Conservation (phyloP, 1,284 basidiomycete species). For the Malassezia dermatis region DNA sequence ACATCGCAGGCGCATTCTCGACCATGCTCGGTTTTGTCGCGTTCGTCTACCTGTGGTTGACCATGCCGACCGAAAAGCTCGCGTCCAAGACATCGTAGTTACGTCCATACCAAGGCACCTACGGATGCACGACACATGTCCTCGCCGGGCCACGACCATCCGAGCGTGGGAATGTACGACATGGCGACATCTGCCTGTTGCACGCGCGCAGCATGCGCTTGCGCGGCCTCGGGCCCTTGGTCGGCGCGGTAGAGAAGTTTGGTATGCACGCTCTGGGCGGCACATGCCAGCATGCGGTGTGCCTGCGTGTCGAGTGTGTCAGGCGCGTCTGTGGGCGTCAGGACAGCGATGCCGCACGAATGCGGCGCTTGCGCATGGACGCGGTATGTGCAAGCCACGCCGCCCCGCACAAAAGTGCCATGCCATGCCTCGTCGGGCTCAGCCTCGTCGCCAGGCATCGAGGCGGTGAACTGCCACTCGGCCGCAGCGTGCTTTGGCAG, state of each 20-base stretch:
- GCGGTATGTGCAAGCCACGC: constrained; percentile 4
- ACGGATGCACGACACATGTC: not conserved
- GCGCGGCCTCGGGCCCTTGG: not conserved
- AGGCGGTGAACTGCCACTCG: constrained; percentile 44
- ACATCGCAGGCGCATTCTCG: constrained; percentile 78
- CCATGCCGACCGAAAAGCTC: constrained; percentile 6
- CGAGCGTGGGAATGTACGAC: not conserved
- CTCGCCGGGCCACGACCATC: not conserved
- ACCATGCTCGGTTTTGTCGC: constrained; percentile 71
- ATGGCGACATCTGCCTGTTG: not conserved
- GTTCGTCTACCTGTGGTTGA: constrained; percentile 72
- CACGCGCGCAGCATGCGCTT: not conserved
- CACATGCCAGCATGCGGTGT: not conserved
- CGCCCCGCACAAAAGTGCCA: not conserved
- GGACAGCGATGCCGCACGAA: not conserved
- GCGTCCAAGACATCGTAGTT: constrained; percentile 4
- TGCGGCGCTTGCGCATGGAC: not conserved
- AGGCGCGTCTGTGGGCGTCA: not conserved
- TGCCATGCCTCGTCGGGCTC: not conserved
- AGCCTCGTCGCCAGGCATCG: not conserved
- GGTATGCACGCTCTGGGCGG: not conserved
- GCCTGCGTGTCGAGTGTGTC: not conserved
- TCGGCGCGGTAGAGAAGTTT: not conserved
- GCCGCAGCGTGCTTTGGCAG: constrained; percentile 29
- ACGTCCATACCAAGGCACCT: constrained; percentile 3